A percentile compares a stretch with the other conserved stretches of the same genome.
phyloP scores from a whole-genome alignment of 208 protist genomes.

The Herpetomonas samuelpessoai region DNA sequence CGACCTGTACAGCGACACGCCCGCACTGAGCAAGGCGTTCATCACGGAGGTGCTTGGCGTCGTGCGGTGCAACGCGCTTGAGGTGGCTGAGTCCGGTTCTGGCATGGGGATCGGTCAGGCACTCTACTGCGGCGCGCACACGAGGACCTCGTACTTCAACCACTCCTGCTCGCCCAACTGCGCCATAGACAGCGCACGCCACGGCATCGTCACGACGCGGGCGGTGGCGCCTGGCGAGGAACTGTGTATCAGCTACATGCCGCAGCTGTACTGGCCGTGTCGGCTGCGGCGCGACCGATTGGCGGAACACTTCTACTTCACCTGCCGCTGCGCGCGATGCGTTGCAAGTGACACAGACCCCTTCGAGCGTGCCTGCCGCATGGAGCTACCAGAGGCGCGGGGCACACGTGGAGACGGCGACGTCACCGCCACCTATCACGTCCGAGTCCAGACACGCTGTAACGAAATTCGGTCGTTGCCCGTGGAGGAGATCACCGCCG shows the following conservation, averaged over 20 bases:
- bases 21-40: constrained; percentile 15
- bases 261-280: constrained; percentile 84
- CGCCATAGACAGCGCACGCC: constrained; percentile 38
- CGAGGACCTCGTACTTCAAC: constrained; percentile 74
- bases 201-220: constrained; percentile 65
- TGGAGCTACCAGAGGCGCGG: constrained; percentile 26
- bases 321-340: constrained; percentile 73
- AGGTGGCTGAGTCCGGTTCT: constrained; percentile 43
- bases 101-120: constrained; percentile 75
- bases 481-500: constrained; percentile 27
- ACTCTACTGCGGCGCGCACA: constrained; percentile 37
- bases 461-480: constrained; percentile 30
- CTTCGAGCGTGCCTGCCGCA: constrained; percentile 48
- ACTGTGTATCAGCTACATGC: constrained; percentile 83
- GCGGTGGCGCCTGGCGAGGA: constrained; percentile 54
- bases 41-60: constrained; percentile 56
- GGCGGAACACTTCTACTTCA: constrained; percentile 66
- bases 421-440: constrained; percentile 45
- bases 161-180: constrained; percentile 86
- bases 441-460: constrained; percentile 49
- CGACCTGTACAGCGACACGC: constrained; percentile 38
- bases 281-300: constrained; percentile 58
- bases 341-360: constrained; percentile 24
- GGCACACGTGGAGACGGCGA: not conserved
- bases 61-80: constrained; percentile 79